These are phyloP conservation scores for Salix udensis DNA, from an alignment of 345 rosid species.

Conservation along the genomic window DNA sequence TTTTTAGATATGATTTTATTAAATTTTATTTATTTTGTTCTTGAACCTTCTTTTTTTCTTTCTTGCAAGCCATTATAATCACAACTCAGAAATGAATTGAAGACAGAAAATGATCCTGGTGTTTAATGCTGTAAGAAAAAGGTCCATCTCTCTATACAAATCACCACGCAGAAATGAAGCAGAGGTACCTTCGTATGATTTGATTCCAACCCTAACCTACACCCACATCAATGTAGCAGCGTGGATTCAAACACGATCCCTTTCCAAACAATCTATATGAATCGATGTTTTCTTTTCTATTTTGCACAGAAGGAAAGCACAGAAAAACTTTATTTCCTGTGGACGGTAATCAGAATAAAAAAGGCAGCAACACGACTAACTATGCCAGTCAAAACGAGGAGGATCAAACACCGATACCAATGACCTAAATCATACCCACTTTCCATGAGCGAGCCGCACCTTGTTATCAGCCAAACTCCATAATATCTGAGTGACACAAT, in stretches of 20 bases:
- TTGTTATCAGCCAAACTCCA: conserved; percentile 95
- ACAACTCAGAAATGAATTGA: no score
- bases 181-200: background rate
- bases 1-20: no score
- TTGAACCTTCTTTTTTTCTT: no score
- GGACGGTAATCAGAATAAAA: conserved; percentile 57
- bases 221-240: background rate
- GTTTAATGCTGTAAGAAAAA: background rate
- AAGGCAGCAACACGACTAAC: conserved; percentile 55
- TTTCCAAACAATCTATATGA: background rate
- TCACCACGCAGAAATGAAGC: background rate
- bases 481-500: conserved; percentile 48
- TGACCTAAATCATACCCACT: conserved; percentile 64
- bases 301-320: background rate
- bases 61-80: no score
- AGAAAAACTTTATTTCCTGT: conserved; percentile 42
- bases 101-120: background rate
- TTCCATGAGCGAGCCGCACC: conserved; percentile 73
- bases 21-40: no score
- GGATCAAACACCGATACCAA: conserved; percentile 53
- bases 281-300: background rate
- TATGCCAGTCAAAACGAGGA: conserved; percentile 57
- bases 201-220: background rate
- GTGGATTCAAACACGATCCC: background rate
- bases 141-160: background rate